Evolutionary conservation across 805 yeast species (phyloP), one percentile per base, ranked within the genome.

Genomic region (Candida corydali): DNA sequence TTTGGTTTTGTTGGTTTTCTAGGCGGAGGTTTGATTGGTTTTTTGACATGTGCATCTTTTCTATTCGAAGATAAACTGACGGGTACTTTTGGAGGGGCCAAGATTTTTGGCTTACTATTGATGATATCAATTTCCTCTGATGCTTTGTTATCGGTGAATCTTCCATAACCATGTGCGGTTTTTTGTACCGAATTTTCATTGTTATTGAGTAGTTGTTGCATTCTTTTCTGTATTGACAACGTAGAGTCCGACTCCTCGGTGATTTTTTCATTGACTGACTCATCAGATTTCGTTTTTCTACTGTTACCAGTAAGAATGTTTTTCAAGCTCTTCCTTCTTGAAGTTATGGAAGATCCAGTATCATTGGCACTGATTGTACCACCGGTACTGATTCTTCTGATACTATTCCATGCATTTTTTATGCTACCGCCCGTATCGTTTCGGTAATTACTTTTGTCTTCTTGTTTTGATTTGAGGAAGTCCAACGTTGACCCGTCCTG

Each of bases 111-210:
- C 12, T 25, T 25, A 39, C 43, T 42, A 43, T 62, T 62, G 11
- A 62, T 61, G 3, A 62, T 61, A 6, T 52, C 54, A 12, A 62
- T 41, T 24, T 62, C 67, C 12, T 63, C 69, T 11, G 50, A 61
- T 31, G 54, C 65, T 34, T 51, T 52, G 9, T 32, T 22, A 33
- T 72, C 81, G 0, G 89, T 79, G 52, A 73, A 85, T 52, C 77
- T 76, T 6, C 96, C 96, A 56, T 88, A 87, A 0, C 96, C 96
- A 4, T 69, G 57, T 0, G 95, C 95, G 0, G 91, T 79, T 47
- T 75, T 80, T 12, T 61, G 53, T 0, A 73, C 61, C 3, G 74
- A 73, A 4, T 73, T 52, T 26, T 51, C 61, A 35, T 57, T 56
- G 42, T 67, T 63, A 40, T 57, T 65, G 38, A 78, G 54, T 26